phyloP scores from a whole-genome alignment of 345 rosid genomes.

The Eucalyptus marginata region DNA sequence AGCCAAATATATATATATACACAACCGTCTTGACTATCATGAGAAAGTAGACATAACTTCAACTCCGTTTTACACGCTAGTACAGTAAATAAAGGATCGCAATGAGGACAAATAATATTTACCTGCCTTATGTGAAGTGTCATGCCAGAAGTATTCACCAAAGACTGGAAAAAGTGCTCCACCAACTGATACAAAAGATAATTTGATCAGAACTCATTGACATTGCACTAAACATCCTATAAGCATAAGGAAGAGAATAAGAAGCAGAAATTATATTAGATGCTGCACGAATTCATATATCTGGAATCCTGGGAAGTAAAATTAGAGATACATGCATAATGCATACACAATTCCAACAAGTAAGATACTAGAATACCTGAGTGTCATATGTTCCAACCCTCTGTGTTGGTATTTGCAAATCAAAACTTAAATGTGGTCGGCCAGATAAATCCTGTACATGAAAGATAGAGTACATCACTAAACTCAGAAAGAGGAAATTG shows the following conservation, averaged over 20 bases:
- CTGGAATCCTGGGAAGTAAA: background rate
- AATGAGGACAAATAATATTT: background rate
- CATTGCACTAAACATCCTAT: background rate
- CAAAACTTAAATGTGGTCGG: constrained; percentile 64
- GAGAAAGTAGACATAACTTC: background rate
- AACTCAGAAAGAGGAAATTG: background rate
- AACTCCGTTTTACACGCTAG: background rate
- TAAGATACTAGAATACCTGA: constrained; percentile 29
- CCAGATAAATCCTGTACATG: constrained; percentile 74
- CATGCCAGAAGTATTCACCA: constrained; percentile 92
- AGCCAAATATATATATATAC: background rate
- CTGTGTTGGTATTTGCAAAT: constrained; percentile 65
- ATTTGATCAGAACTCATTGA: background rate
- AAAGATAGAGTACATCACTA: background rate
- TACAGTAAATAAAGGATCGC: background rate
- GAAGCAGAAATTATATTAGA: background rate
- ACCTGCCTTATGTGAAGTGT: constrained; percentile 96
- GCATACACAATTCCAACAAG: background rate
- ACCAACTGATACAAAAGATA: constrained; percentile 35
- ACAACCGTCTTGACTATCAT: background rate
- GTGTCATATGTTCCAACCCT: constrained; percentile 88
- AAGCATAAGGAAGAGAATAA: background rate
- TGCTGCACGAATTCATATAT: background rate
- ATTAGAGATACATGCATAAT: background rate
- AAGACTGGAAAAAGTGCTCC: constrained; percentile 91